phyloP scores from a whole-genome alignment of 2,329 filamentous ascomycete species.

The Colletotrichum musicola region DNA sequence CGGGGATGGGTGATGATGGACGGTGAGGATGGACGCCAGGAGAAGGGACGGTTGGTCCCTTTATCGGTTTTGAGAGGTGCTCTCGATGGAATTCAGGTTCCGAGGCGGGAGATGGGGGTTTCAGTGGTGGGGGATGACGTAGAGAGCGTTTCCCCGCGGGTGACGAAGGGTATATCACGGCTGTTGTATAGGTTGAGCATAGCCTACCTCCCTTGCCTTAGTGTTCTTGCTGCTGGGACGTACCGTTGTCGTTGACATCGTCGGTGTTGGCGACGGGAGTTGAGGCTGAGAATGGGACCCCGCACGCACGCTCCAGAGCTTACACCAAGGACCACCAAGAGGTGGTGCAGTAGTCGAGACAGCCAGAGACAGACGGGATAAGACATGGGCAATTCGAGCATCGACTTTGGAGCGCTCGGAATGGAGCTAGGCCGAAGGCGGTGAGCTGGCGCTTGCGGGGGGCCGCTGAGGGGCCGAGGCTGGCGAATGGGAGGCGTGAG shows the following conservation, averaged over 20 bases:
- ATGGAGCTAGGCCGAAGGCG: slow-evolving; percentile 6
- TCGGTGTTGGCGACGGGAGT: not conserved
- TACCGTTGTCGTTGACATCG: not conserved
- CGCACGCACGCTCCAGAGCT: not conserved
- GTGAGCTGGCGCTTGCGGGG: slow-evolving; percentile 14
- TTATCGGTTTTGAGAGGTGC: not conserved
- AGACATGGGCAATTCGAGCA: not conserved
- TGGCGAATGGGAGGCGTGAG: slow-evolving; percentile 14
- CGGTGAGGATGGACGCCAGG: not conserved
- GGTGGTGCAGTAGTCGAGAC: no score
- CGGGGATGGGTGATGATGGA: not conserved
- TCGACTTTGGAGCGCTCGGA: not conserved
- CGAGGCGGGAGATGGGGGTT: slow-evolving; percentile 7
- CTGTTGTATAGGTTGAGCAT: not conserved
- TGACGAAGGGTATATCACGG: slow-evolving; percentile 1
- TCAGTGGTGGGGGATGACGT: slow-evolving; percentile 29
- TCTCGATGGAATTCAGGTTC: not conserved
- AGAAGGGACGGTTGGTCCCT: not conserved
- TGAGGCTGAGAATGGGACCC: slow-evolving; percentile 19
- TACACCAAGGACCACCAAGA: no score
- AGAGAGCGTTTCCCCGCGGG: slow-evolving; percentile 3
- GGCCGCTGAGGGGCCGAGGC: not conserved
- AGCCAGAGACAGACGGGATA: not conserved
- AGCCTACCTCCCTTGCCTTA: not conserved
- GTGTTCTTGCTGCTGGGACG: no score